Conservation (phyloP, 2,329 filamentous ascomycete species). For the Exophiala oligosperma region DNA sequence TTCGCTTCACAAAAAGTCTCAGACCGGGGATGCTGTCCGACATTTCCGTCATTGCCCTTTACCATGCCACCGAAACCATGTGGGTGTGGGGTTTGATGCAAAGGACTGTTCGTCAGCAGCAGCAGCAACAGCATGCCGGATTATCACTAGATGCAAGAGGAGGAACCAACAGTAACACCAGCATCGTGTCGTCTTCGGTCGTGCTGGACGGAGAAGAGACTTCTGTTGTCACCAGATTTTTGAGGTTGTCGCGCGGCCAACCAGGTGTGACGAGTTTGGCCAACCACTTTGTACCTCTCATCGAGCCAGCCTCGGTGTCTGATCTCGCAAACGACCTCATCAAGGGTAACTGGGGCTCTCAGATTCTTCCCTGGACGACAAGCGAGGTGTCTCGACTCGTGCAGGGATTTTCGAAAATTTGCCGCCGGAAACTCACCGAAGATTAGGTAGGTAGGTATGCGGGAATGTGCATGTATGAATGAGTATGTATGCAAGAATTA, state of each 20-base stretch:
- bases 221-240: background rate
- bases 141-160: too few relatives aligned
- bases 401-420: background rate
- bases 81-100: constrained; percentile 49
- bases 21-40: constrained; percentile 52
- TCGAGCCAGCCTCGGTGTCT: background rate
- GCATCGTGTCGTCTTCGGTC: background rate
- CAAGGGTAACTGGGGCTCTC: background rate
- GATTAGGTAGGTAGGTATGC: too few relatives aligned
- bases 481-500: too few relatives aligned
- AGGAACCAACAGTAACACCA: background rate
- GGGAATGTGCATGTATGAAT: too few relatives aligned
- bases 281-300: background rate
- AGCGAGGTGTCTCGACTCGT: constrained; percentile 4
- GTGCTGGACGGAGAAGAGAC: constrained; percentile 7
- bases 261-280: background rate
- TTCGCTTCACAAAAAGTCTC: constrained; percentile 60
- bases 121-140: background rate
- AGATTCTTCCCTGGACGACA: constrained; percentile 1
- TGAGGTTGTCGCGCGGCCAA: background rate
- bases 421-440: too few relatives aligned
- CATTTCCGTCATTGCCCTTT: constrained; percentile 68
- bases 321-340: constrained; percentile 8
- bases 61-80: constrained; percentile 66
- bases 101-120: background rate